Evolutionary conservation across 2,329 filamentous ascomycete species (phyloP), one percentile per base, ranked within the genome.

Genomic region (Lachnellula subtilissima): DNA sequence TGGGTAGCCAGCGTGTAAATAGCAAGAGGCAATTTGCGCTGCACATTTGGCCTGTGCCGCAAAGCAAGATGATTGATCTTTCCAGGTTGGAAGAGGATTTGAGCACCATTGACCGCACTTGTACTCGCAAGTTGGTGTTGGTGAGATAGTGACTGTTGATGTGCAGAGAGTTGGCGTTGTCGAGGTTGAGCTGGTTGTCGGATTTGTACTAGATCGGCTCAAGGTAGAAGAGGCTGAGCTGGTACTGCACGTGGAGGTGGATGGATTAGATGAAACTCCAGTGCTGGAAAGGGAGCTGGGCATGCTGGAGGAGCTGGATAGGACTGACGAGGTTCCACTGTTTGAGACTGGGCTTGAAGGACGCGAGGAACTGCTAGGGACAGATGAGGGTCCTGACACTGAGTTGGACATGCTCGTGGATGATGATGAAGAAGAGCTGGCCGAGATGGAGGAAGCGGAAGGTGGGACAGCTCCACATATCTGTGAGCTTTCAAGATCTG

Each of bases 61-160:
- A 50, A 69, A 64, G 67, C 80, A 83, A 47, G 69, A 67, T 43
- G 65, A 58, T 54, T 71, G 60, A 64, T 80, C 72, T 42, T 67
- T 66, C 70, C 75, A 83, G 61, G 75, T 70, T 23, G 79, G 79
- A 12, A 83, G 67, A 14, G 78, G 73, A 47, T 72, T 73, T 39
- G 74, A 75, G 65, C 78, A 82, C 79, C 80, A 83, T 58, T 73
- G 75, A 48, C 80, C 81, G 60, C 76, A 77, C 61, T 76, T 71
- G 69, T 80, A 83, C 66, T 83, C 80, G 68, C 80, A 83, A 32
- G 69, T 72, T 48, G 77, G 69, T 9, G 78, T 75, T 23, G 74
- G 67, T 11, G 74, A 52, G 23, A 56, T 55, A 3, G 54, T 62
- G n/a, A 43, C 67, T 23, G 77, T 80, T 48, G 74, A 70, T 9